Evolutionary conservation across 306 rosid genomes (phyloP), one percentile per base, ranked within the genome.

Genomic region (Vigna nakashimae): DNA sequence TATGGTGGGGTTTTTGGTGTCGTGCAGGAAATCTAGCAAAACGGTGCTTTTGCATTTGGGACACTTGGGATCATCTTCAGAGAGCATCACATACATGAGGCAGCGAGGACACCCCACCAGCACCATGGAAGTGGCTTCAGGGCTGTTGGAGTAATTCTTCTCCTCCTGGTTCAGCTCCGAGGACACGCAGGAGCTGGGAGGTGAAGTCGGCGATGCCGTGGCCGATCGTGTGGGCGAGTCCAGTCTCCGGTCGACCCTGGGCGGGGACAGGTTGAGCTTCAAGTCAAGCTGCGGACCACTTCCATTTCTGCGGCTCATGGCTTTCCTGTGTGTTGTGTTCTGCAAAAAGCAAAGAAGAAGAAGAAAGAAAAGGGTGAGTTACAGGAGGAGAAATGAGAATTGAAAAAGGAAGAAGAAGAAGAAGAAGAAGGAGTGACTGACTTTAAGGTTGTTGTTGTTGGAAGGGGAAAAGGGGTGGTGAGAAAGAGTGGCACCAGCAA

Each of bases 41-140:
- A 95, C 99, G n/a, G 99, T 92, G 90, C 94, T 95, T 82, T 89
- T 88, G 87, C 99, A 95, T 65, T 92, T 92, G 55, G 99, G 99
- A 82, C 99, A 95, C 60, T 91, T 95, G 0, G 97, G 98, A 20
- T 95, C 99, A 34, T 86, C 85, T 49, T 95, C 96, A 0, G 98
- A 89, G n/a, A 95, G 98, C 99, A 95, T 95, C 26, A 95, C 99
- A 32, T 92, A 95, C 98, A 95, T 90, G 68, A 95, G 98, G 78
- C 99, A 95, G 40, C 97, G 88, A 0, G 97, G 99, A 55, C 99
- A 95, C 0, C 99, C 99, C 0, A 91, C 98, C 0, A 95, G 83
- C 69, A 92, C 86, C 98, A 95, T 95, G 24, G 99, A 95, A 5
- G 90, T 92, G 4, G 91, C 92, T 79, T 95, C 99, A 2, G 99